A percentile compares a stretch with the other conserved stretches of the same genome.
These are phyloP conservation scores for Rhizophagus clarus DNA, from an alignment of 192 early-diverging fungal genomes.

Conservation along the genomic window DNA sequence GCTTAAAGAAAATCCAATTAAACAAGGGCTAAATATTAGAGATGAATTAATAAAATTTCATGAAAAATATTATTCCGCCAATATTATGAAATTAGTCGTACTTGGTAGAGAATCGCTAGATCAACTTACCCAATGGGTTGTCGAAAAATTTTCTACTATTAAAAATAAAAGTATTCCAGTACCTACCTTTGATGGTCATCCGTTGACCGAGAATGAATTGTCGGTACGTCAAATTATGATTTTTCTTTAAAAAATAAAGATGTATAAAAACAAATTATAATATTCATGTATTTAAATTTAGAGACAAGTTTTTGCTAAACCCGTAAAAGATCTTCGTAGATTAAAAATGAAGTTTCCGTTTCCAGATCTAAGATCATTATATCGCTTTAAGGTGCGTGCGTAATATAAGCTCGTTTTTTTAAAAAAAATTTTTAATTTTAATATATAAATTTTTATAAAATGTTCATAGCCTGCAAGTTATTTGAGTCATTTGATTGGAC, in stretches of 20 bases:
- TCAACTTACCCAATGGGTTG: constrained; percentile 79
- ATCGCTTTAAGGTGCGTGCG: constrained; percentile 41
- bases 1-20: constrained; percentile 59
- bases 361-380: constrained; percentile 72
- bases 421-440: not conserved
- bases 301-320: constrained; percentile 70
- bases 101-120: constrained; percentile 89
- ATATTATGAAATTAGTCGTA: constrained; percentile 94
- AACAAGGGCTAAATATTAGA: constrained; percentile 74
- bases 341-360: constrained; percentile 87
- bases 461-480: constrained; percentile 70
- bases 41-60: constrained; percentile 87
- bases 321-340: constrained; percentile 77
- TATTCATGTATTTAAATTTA: constrained; percentile 34
- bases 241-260: not conserved
- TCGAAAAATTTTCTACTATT: constrained; percentile 79
- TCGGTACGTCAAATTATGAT: constrained; percentile 42
- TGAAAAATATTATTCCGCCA: constrained; percentile 87
- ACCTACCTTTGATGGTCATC: constrained; percentile 67
- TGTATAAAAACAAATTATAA: not conserved
- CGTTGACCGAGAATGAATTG: constrained; percentile 73
- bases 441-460: not conserved
- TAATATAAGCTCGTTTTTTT: not conserved
- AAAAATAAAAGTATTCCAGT: constrained; percentile 72
- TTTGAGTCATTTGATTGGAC: constrained; percentile 87